Conservation (phyloP, 1,284 basidiomycete species). For the Leccinum griseonigrum region DNA sequence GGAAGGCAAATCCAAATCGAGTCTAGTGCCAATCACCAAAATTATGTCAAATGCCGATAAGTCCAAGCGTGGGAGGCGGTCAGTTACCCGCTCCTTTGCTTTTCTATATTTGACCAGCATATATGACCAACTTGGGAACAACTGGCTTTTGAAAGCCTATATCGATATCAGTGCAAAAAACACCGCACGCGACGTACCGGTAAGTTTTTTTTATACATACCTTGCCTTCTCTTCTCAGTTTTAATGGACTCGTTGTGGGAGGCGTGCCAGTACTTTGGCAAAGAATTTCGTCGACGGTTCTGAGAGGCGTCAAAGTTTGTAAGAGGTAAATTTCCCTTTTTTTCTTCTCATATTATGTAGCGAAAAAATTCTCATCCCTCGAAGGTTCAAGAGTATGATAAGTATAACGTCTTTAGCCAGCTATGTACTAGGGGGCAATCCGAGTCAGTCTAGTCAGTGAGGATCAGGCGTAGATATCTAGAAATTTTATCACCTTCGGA, state of each 20-base stretch:
- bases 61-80: constrained; percentile 1
- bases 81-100: not conserved
- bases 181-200: not conserved
- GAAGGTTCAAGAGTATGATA: too few relatives aligned
- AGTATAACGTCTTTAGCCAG: not conserved
- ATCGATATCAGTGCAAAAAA: not conserved
- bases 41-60: not conserved
- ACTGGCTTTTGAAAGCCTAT: too few relatives aligned
- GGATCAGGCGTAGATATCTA: not conserved
- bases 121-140: not conserved
- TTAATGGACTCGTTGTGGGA: not conserved
- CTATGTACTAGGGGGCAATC: not conserved
- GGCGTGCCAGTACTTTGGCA: not conserved
- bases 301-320: not conserved
- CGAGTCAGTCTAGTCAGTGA: not conserved
- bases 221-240: not conserved
- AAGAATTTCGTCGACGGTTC: not conserved
- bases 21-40: not conserved
- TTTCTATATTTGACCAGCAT: not conserved
- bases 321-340: not conserved
- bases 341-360: constrained; percentile 10
- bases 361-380: constrained; percentile 14
- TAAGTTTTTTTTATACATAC: not conserved
- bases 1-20: not conserved
- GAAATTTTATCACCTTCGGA: not conserved